Percentiles rank a stretch among this genome's conserved stretches.
phyloP scores from a whole-genome alignment of 768 basidiomycete genomes.

The Tricholoma sp. region DNA sequence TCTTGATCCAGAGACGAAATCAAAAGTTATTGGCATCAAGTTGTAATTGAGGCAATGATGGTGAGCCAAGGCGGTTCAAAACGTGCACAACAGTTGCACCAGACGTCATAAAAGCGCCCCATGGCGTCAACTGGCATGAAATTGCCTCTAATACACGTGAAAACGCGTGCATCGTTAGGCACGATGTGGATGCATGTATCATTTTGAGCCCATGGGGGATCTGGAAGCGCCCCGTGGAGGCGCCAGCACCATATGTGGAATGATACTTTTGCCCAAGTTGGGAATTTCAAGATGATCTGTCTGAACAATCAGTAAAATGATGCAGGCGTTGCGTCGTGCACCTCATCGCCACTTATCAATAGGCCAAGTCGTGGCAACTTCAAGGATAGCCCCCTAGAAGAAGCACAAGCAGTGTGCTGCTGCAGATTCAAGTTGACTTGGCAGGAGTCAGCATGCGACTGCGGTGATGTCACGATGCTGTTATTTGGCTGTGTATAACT shows the following conservation, averaged over 20 bases:
- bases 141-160: slow-evolving; percentile 1
- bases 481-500: neutral
- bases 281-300: no score
- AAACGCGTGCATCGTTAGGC: slow-evolving; percentile 25
- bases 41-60: slow-evolving; percentile 23
- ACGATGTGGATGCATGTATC: slow-evolving; percentile 31
- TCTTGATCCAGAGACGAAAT: slow-evolving; percentile 24
- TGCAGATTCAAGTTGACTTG: neutral
- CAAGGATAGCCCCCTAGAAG: no score
- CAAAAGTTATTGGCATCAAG: slow-evolving; percentile 22
- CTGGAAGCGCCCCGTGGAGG: no score
- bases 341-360: no score
- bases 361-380: no score
- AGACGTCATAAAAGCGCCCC: slow-evolving; percentile 30
- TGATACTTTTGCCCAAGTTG: no score
- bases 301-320: no score
- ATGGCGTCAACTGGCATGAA: slow-evolving; percentile 21
- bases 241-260: no score
- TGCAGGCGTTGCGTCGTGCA: no score
- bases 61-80: slow-evolving; percentile 35
- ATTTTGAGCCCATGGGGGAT: slow-evolving; percentile 21
- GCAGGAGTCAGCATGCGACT: no score
- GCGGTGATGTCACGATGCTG: neutral
- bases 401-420: no score
- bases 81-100: slow-evolving; percentile 29